Percentiles rank a stretch among this genome's conserved stretches.
Evolutionary conservation across 108 stramenopile species (phyloP).

Genomic region (Epipyxis sp.): DNA sequence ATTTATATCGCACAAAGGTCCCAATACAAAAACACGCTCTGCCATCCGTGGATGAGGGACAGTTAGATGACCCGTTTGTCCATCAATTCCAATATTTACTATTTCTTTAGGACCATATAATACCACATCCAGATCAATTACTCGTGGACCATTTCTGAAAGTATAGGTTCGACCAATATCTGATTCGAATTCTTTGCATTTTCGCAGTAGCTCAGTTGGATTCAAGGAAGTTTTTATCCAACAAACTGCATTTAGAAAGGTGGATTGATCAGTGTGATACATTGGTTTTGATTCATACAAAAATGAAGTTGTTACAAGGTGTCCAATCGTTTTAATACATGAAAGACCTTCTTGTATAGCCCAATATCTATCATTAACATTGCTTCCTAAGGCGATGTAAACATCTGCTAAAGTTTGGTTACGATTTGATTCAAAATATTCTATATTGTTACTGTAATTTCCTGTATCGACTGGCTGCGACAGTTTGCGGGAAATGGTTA

Average conservation of each 20-base stretch:
- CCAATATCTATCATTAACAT: neutral
- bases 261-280: conserved; percentile 77
- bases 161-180: conserved; percentile 50
- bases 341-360: neutral
- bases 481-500: no score
- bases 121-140: conserved; percentile 80
- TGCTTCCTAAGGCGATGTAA: conserved; percentile 17
- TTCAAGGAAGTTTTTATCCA: conserved; percentile 62
- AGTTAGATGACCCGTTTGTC: conserved; percentile 41
- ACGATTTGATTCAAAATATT: no score
- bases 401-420: no score
- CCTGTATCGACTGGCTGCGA: no score
- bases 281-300: conserved; percentile 71
- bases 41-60: conserved; percentile 80
- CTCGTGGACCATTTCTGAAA: conserved; percentile 74
- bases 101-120: conserved; percentile 54
- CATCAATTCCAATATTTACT: conserved; percentile 40
- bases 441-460: no score
- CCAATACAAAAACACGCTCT: conserved; percentile 87
- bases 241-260: conserved; percentile 78
- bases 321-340: neutral
- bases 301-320: conserved; percentile 58
- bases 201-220: conserved; percentile 30
- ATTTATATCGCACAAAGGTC: conserved; percentile 73
- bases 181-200: conserved; percentile 39